Conservation (phyloP, 1,284 basidiomycete species). For the Spongiforma sp. region DNA sequence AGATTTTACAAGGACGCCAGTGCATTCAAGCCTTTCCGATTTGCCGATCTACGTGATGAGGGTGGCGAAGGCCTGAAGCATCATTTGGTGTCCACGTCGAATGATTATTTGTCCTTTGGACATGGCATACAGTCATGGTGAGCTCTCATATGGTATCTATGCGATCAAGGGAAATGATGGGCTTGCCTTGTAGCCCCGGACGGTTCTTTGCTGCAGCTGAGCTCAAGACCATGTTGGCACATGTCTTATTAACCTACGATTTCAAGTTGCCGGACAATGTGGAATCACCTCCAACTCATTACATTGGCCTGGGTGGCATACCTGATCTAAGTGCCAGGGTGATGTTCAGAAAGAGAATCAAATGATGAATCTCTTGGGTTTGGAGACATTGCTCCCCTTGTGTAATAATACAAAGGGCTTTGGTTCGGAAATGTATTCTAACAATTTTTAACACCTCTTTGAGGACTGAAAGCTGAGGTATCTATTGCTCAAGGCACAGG, state of each 20-base stretch:
- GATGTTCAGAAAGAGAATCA: slow-evolving; percentile 17
- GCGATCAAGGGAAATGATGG: no score
- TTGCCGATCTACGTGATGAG: slow-evolving; percentile 12
- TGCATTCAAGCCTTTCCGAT: slow-evolving; percentile 41
- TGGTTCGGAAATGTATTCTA: no score
- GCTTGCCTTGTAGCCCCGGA: no score
- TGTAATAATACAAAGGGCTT: no score
- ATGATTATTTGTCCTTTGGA: slow-evolving; percentile 5
- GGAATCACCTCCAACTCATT: slow-evolving; percentile 1
- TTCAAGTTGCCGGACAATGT: slow-evolving; percentile 10
- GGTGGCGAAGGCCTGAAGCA: neutral
- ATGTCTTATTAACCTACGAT: slow-evolving; percentile 14
- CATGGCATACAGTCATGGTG: slow-evolving; percentile 12
- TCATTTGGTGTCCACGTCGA: slow-evolving; percentile 8
- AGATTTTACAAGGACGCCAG: slow-evolving; percentile 32
- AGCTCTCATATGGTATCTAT: neutral
- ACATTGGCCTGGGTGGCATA: no score
- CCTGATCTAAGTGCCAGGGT: no score
- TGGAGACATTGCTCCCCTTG: no score
- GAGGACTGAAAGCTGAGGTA: no score
- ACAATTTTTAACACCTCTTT: no score
- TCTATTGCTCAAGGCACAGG: no score
- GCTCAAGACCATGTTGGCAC: slow-evolving; percentile 17
- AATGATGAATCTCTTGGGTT: no score
- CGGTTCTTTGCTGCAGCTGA: slow-evolving; percentile 15